These are phyloP conservation scores for Citrus sp. DNA, from an alignment of 345 rosid genomes.

Conservation along the genomic window DNA sequence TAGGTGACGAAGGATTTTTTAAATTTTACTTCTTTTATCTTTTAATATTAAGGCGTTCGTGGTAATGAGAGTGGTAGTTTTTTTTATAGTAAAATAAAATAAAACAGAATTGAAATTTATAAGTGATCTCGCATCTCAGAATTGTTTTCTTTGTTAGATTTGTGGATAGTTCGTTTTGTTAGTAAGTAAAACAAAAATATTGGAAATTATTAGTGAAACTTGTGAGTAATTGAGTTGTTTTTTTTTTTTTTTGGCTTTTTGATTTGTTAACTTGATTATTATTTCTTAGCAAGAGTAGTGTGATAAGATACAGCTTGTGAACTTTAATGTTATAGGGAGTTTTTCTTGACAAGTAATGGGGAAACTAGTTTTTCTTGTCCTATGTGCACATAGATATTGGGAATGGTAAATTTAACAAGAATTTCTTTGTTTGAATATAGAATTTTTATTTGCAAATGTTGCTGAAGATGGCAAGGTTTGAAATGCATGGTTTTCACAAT, in stretches of 20 bases:
- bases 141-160: too few relatives aligned
- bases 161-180: background rate
- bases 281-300: too few relatives aligned
- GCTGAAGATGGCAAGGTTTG: background rate
- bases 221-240: background rate
- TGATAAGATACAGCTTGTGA: too few relatives aligned
- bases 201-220: background rate
- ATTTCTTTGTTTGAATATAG: background rate
- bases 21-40: background rate
- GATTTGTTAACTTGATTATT: too few relatives aligned
- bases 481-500: background rate
- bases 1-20: slow-evolving; percentile 25
- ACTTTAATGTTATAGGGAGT: too few relatives aligned
- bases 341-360: too few relatives aligned
- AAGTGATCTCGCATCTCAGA: too few relatives aligned
- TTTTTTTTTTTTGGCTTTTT: background rate
- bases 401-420: background rate
- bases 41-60: background rate
- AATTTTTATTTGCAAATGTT: background rate
- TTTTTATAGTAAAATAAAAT: too few relatives aligned
- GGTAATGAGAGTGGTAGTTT: too few relatives aligned
- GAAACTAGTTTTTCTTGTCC: too few relatives aligned
- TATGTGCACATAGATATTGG: background rate
- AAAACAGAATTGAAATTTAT: too few relatives aligned
- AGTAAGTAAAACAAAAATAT: background rate